phyloP scores from a whole-genome alignment of 1,139 yeast genomes.

The Kodamaea derodonti region DNA sequence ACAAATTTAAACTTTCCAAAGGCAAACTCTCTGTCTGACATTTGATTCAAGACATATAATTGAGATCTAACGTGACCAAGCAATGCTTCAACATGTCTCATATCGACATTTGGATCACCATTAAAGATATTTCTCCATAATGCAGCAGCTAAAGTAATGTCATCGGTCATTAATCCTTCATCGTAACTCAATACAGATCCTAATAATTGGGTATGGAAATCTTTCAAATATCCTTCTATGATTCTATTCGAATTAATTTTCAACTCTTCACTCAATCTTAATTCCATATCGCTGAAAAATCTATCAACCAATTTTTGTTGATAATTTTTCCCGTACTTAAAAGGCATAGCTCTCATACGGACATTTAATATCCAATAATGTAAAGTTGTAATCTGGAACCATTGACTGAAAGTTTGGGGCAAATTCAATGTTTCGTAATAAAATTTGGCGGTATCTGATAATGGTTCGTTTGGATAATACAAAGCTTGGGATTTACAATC shows the following conservation, averaged over 20 bases:
- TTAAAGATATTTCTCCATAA: constrained; percentile 89
- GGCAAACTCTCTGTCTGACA: constrained; percentile 90
- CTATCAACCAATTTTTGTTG: constrained; percentile 91
- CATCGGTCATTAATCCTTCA: constrained; percentile 83
- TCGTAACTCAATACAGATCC: constrained; percentile 91
- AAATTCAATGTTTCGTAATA: constrained; percentile 77
- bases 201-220: constrained; percentile 83
- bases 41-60: constrained; percentile 75
- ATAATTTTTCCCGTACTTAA: constrained; percentile 80
- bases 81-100: constrained; percentile 80
- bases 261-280: constrained; percentile 80
- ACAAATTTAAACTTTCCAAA: constrained; percentile 84
- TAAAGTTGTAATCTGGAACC: constrained; percentile 88
- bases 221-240: constrained; percentile 83
- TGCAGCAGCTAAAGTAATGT: constrained; percentile 82
- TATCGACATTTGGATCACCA: constrained; percentile 78
- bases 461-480: constrained; percentile 66
- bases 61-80: constrained; percentile 88
- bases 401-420: constrained; percentile 86
- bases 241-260: constrained; percentile 79
- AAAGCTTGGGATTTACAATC: constrained; percentile 84
- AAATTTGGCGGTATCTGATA: constrained; percentile 61
- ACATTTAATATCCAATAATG: constrained; percentile 94
- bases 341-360: constrained; percentile 95
- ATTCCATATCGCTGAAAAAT: constrained; percentile 84